Percentiles rank a stretch among this genome's conserved stretches.
phyloP scores from a whole-genome alignment of 2,329 filamentous ascomycete genomes.

The Pezicula carpinea region DNA sequence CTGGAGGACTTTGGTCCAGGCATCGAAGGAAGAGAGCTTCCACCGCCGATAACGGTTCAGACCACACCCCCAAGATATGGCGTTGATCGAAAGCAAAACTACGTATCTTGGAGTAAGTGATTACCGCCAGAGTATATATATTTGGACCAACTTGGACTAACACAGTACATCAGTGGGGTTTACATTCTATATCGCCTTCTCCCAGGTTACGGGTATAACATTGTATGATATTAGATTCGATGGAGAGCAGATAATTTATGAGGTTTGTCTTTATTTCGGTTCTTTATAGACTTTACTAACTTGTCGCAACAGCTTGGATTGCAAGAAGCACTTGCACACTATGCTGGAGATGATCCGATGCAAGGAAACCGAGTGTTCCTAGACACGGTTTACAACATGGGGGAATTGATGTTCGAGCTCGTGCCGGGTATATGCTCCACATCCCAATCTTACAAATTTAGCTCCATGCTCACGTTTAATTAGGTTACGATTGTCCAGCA shows the following conservation, averaged over 20 bases:
- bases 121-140: not conserved
- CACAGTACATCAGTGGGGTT: constrained; percentile 34
- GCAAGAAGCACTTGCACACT: constrained; percentile 38
- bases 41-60: constrained; percentile 1
- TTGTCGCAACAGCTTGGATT: not conserved
- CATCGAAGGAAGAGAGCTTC: not conserved
- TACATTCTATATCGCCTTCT: constrained; percentile 44
- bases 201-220: constrained; percentile 40
- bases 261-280: constrained; percentile 39
- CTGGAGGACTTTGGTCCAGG: constrained; percentile 1
- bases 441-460: not conserved
- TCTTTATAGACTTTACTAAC: no score
- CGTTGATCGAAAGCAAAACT: not conserved
- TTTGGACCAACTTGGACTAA: not conserved
- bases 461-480: not conserved
- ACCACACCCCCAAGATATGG: not conserved
- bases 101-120: not conserved
- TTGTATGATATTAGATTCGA: constrained; percentile 49
- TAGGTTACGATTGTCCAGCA: constrained; percentile 23
- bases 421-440: constrained; percentile 12
- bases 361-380: constrained; percentile 20
- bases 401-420: constrained; percentile 22
- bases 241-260: constrained; percentile 47
- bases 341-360: constrained; percentile 23
- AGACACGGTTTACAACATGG: constrained; percentile 28